Conservation (phyloP, 495 filamentous ascomycete species). For the Trichoderma reesei region DNA sequence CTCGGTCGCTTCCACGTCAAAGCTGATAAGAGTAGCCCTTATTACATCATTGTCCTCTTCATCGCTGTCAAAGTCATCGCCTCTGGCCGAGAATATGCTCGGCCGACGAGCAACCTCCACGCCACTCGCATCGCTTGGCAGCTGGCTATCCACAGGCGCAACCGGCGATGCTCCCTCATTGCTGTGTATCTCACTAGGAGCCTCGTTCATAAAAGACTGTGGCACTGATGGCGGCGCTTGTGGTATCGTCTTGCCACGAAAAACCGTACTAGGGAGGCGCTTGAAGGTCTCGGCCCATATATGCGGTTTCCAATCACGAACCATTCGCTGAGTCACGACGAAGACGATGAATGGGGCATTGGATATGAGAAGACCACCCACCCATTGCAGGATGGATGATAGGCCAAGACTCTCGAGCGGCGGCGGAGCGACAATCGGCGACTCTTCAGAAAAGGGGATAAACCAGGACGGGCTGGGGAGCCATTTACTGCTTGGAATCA, state of each 20-base stretch:
- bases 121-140: neutral
- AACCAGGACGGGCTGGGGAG: conserved; percentile 38
- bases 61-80: conserved; percentile 34
- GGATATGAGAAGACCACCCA: conserved; percentile 7
- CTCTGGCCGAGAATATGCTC: conserved; percentile 23
- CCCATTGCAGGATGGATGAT: conserved; percentile 1
- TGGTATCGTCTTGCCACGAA: neutral
- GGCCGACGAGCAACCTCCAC: conserved; percentile 11
- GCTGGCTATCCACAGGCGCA: neutral
- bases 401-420: conserved; percentile 16
- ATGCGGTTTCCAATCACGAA: conserved; percentile 3
- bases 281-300: conserved; percentile 6
- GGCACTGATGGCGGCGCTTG: neutral
- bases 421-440: conserved; percentile 33
- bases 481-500: conserved; percentile 27
- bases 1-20: conserved; percentile 45
- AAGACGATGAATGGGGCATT: conserved; percentile 10
- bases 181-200: neutral
- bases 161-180: neutral
- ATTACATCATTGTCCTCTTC: conserved; percentile 41
- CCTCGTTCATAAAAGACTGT: neutral
- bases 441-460: conserved; percentile 37
- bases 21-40: conserved; percentile 44
- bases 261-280: conserved; percentile 7
- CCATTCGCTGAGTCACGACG: conserved; percentile 1